Evolutionary conservation across 306 rosid genomes (phyloP), one percentile per base, ranked within the genome.

Genomic region (Carpinus viminea): DNA sequence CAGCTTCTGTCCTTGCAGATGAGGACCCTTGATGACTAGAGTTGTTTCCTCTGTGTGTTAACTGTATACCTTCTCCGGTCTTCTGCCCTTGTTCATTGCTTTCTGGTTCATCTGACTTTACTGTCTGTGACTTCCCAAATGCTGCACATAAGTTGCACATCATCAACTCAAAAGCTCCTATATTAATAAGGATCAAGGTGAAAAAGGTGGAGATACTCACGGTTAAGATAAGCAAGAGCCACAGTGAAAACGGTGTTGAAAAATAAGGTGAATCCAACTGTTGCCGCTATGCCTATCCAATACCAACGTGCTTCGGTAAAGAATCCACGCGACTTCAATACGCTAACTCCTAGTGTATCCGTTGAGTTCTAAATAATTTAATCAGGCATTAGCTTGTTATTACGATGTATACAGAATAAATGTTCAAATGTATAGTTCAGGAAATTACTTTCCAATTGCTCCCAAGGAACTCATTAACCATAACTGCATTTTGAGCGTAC

Each of bases 201-300:
- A 11, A 68, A 64, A 68, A 18, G 72, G 24, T 8, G 28, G 72
- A 68, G 50, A 68, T 66, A 82, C 89, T 56, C 78, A 85, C 89
- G 84, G 54, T 82, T 65, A 6, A 85, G 83, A 68, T 52, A 82
- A 0, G 59, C 1, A 51, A 85, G 76, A 52, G 89, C 80, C 26
- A 85, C 0, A 24, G 78, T 85, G 72, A 68, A 76, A 28, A 54
- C 31, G 68, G 76, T 43, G 62, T 85, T 85, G 71, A 85, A 79
- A 15, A 85, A 48, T 13, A 85, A 26, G 31, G 76, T 45, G 16
- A 71, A 85, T 72, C 86, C 86, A 47, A 79, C 2, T 8, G 66
- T 34, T 20, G 86, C 89, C 62, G 75, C 89, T 59, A 79, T 79
- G 34, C 86, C 86, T 36, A 85, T 64, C 89, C 89, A 85, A 61